Percentiles rank a stretch among this genome's conserved stretches.
These are phyloP conservation scores for Cokeromyces recurvatus DNA, from an alignment of 371 early-diverging fungal genomes.

Conservation along the genomic window DNA sequence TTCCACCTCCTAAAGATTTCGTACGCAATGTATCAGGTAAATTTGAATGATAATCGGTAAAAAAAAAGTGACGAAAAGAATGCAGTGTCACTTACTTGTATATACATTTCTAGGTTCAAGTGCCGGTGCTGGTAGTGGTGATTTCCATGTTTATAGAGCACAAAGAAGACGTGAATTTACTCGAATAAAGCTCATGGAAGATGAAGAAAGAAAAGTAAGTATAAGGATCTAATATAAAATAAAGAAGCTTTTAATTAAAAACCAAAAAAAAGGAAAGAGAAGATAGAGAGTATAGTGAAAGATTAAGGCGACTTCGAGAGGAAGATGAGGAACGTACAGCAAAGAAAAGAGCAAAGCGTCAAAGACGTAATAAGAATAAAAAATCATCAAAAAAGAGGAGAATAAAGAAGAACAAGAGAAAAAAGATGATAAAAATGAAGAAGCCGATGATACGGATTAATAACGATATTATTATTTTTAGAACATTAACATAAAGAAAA, in stretches of 20 bases:
- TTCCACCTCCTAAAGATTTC: slow-evolving; percentile 71
- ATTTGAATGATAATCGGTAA: too few relatives aligned
- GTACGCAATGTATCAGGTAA: slow-evolving; percentile 77
- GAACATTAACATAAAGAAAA: slow-evolving; percentile 17
- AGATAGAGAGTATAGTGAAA: slow-evolving; percentile 51
- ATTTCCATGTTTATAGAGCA: slow-evolving; percentile 93
- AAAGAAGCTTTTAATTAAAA: not conserved
- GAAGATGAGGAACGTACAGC: slow-evolving; percentile 80
- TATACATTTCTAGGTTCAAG: too few relatives aligned
- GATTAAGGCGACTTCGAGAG: slow-evolving; percentile 49
- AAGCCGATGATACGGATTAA: too few relatives aligned
- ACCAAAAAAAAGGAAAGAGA: slow-evolving; percentile 37
- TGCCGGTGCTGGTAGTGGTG: slow-evolving; percentile 96
- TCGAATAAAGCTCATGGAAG: slow-evolving; percentile 75
- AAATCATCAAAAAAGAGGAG: slow-evolving; percentile 24
- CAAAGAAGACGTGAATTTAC: slow-evolving; percentile 85
- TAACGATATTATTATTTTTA: not conserved
- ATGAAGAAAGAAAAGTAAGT: slow-evolving; percentile 66
- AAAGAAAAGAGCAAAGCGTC: slow-evolving; percentile 81
- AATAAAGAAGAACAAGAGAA: slow-evolving; percentile 8
- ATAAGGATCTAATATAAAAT: too few relatives aligned
- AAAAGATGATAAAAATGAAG: slow-evolving; percentile 1
- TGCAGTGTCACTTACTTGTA: not conserved
- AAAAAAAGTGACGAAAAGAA: not conserved
- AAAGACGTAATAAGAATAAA: slow-evolving; percentile 55